Percentiles rank a stretch among this genome's conserved stretches.
Evolutionary conservation across 352 stramenopile genomes (phyloP).

Genomic region (Blastocystis sp.): DNA sequence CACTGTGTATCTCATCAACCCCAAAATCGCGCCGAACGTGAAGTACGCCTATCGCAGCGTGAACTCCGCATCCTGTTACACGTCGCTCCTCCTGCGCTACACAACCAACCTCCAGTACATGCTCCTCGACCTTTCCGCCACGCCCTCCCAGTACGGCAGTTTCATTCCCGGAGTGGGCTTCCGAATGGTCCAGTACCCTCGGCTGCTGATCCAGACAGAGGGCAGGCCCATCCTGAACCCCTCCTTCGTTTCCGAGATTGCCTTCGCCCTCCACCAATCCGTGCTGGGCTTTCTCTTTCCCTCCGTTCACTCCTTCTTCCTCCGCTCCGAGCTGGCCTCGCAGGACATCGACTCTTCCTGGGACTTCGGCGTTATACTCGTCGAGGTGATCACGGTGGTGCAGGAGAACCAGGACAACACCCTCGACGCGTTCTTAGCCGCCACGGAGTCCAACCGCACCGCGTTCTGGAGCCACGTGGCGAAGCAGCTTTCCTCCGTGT

Average conservation of each 20-base stretch:
- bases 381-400: constrained; percentile 52
- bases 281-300: constrained; percentile 23
- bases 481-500: constrained; percentile 23
- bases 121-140: constrained; percentile 27
- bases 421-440: constrained; percentile 12
- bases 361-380: constrained; percentile 16
- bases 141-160: constrained; percentile 14
- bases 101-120: constrained; percentile 10
- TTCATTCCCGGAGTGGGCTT: constrained; percentile 41
- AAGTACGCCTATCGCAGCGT: constrained; percentile 9
- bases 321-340: neutral
- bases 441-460: neutral
- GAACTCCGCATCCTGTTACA: constrained; percentile 2
- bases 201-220: neutral
- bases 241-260: constrained; percentile 53
- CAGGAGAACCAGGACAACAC: constrained; percentile 34
- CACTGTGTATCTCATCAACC: constrained; percentile 56
- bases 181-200: constrained; percentile 30
- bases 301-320: neutral
- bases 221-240: constrained; percentile 36
- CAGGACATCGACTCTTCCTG: neutral
- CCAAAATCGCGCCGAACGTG: neutral
- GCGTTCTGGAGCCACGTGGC: neutral
- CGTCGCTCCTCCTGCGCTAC: constrained; percentile 20
- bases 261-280: constrained; percentile 14